These are phyloP conservation scores for Dictyostelium discoideum DNA, from an alignment of 78 protist genomes.

Conservation along the genomic window DNA sequence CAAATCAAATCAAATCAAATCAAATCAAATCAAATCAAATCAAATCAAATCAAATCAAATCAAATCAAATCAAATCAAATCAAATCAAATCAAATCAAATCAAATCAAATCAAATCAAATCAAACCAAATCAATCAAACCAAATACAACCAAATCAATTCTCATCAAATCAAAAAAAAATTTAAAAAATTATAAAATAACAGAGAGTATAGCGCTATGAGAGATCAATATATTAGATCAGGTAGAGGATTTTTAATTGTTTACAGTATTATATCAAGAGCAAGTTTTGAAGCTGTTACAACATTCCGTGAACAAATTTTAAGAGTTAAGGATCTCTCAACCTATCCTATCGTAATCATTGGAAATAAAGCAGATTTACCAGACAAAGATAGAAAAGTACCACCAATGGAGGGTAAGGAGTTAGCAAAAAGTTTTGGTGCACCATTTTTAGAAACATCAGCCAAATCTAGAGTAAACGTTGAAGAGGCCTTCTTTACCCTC, in stretches of 20 bases:
- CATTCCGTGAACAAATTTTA: slow-evolving; percentile 71
- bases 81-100: neutral
- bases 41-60: slow-evolving; percentile 5
- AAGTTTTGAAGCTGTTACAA: slow-evolving; percentile 65
- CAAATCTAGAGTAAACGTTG: slow-evolving; percentile 88
- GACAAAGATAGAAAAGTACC: slow-evolving; percentile 84
- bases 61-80: slow-evolving; percentile 2
- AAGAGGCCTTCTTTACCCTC: slow-evolving; percentile 88
- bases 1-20: slow-evolving; percentile 6
- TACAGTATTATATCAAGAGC: slow-evolving; percentile 77
- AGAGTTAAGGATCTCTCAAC: slow-evolving; percentile 69
- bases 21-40: neutral
- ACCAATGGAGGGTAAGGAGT: slow-evolving; percentile 86
- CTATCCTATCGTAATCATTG: slow-evolving; percentile 85
- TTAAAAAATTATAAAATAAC: neutral
- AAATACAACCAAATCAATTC: no score
- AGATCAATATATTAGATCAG: slow-evolving; percentile 84
- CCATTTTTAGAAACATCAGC: slow-evolving; percentile 93
- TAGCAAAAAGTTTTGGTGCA: slow-evolving; percentile 79
- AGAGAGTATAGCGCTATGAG: slow-evolving; percentile 89
- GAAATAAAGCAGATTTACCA: slow-evolving; percentile 94
- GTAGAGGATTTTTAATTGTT: slow-evolving; percentile 82
- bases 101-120: neutral
- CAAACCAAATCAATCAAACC: neutral
- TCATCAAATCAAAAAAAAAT: no score